Base-by-base conservation (phyloP, 148 eudicot genomes). In the Hydrangea macrophylla region DNA sequence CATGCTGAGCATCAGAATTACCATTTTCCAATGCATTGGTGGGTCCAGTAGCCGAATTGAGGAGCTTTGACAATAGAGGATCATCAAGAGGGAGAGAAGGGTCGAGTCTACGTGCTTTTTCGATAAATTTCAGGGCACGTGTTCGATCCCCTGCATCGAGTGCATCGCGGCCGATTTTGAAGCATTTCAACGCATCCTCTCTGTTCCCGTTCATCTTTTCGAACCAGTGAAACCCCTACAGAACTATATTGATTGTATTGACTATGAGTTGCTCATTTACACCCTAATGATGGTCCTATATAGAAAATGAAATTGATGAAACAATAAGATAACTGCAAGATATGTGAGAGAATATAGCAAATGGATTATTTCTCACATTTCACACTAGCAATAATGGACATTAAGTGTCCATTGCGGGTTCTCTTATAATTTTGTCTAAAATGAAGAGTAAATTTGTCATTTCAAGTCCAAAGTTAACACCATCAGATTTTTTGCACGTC, bases 171-270 rank as follows among this genome's bases (percentile, higher is more conserved):
- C 74, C 82, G 48, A 84, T 78, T 31, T 78, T 64, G 44, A 84
- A 65, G 65, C 87, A 84, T 55, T 76, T 81, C 27, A 78, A 23
- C 5, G 87, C 87, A 35, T 84, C 87, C 55, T 84, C 87, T 73
- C 78, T 84, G 75, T 84, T 84, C 2, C 87, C 87, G 65, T 84
- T 84, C 87, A 84, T 84, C 22, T 37, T 32, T 6, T n/a, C 22
- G 51, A 30, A 5, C 0, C 64, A 64, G 40, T 24, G 7, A 26
- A 24, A 28, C 58, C 12, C n/a, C n/a, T n/a, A 44, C 4, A 48
- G 23, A 24, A 23, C 7, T 4, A n/a, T 9, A n/a, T 12, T 6
- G 53, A 12, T 33, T 32, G 39, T 35, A 28, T 11, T 18, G 0
- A 18, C 53, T 22, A 15, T 51, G 37, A 4, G 28, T 64, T 20